Evolutionary conservation across 768 basidiomycete genomes (phyloP).

Genomic region (Kwoniella dendrophila): DNA sequence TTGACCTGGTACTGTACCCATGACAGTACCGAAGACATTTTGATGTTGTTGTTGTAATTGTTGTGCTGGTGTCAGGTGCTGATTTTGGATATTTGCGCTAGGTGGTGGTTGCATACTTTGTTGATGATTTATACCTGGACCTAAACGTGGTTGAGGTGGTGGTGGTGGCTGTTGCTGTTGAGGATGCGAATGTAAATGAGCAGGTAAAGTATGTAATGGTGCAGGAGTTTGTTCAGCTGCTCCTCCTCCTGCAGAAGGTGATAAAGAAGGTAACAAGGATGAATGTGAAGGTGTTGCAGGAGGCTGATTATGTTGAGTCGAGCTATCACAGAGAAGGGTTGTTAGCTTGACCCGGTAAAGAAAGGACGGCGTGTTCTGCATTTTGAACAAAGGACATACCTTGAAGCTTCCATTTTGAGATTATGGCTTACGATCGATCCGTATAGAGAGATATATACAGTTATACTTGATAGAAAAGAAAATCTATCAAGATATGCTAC

Average conservation of each 20-base stretch:
- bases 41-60: constrained; percentile 37
- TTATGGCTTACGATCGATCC: background rate
- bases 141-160: constrained; percentile 24
- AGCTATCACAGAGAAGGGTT: constrained; percentile 1
- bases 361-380: background rate
- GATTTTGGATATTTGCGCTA: background rate
- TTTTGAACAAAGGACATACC: constrained; percentile 5
- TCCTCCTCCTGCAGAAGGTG: constrained; percentile 29
- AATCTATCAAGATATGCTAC: background rate
- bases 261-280: constrained; percentile 32
- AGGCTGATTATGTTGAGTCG: constrained; percentile 9
- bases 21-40: constrained; percentile 34
- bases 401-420: constrained; percentile 16
- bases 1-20: constrained; percentile 30
- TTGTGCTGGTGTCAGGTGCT: constrained; percentile 20
- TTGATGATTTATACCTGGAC: constrained; percentile 11
- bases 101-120: constrained; percentile 13
- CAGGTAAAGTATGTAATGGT: constrained; percentile 31
- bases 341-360: background rate
- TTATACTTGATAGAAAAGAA: background rate
- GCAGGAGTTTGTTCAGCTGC: constrained; percentile 28
- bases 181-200: constrained; percentile 27
- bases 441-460: background rate
- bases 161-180: constrained; percentile 24
- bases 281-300: constrained; percentile 36